Evolutionary conservation across 371 early-diverging fungal species (phyloP).

Genomic region (Mucor circinelloides): DNA sequence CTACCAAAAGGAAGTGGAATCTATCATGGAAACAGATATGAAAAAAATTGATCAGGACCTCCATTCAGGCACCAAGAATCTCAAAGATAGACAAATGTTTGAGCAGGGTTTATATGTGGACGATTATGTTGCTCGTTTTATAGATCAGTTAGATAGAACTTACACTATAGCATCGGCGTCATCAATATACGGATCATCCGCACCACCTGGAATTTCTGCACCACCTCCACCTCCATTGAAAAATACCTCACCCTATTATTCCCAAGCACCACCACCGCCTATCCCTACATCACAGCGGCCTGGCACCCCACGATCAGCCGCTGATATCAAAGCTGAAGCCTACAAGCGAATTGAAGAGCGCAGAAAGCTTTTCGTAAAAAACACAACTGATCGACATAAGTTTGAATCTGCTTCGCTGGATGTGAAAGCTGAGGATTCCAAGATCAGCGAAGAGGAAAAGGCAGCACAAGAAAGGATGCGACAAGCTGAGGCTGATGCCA

Average conservation of each 20-base stretch:
- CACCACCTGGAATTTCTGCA: not conserved
- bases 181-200: not conserved
- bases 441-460: slow-evolving; percentile 32
- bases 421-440: not conserved
- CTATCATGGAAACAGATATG: slow-evolving; percentile 19
- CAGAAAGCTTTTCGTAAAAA: slow-evolving; percentile 21
- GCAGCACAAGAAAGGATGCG: slow-evolving; percentile 46
- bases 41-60: slow-evolving; percentile 19
- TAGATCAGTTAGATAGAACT: slow-evolving; percentile 27
- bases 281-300: slow-evolving; percentile 45
- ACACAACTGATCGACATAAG: not conserved
- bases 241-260: not conserved
- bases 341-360: slow-evolving; percentile 44
- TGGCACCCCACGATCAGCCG: slow-evolving; percentile 44
- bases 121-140: slow-evolving; percentile 39
- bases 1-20: not conserved
- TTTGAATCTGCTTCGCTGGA: not conserved
- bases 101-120: slow-evolving; percentile 45
- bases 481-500: slow-evolving; percentile 41
- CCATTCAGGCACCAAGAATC: slow-evolving; percentile 8
- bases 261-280: slow-evolving; percentile 30
- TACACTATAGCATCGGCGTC: not conserved
- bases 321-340: slow-evolving; percentile 50
- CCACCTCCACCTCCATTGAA: slow-evolving; percentile 10
- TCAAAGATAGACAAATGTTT: slow-evolving; percentile 47